phyloP scores from a whole-genome alignment of 2,329 filamentous ascomycete species.

The Aspergillus chevalieri region DNA sequence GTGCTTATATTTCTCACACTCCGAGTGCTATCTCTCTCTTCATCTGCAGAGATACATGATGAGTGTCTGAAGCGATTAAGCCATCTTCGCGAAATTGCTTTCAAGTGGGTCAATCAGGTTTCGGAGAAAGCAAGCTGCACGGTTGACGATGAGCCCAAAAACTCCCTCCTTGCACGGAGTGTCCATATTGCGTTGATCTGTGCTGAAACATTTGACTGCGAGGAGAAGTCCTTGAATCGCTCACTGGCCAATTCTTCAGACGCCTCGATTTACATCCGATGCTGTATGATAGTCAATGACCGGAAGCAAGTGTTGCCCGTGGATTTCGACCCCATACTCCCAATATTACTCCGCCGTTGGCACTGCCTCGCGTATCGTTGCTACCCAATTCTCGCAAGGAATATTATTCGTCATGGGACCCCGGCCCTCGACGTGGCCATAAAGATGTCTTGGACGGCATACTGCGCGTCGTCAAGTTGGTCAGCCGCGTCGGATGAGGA shows the following conservation, averaged over 20 bases:
- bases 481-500: neutral
- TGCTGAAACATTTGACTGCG: constrained; percentile 42
- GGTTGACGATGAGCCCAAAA: constrained; percentile 21
- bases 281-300: constrained; percentile 34
- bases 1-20: constrained; percentile 37
- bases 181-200: constrained; percentile 41
- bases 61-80: constrained; percentile 26
- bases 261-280: constrained; percentile 32
- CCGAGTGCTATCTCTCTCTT: constrained; percentile 40
- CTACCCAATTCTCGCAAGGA: constrained; percentile 3
- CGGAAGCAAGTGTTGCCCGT: constrained; percentile 6
- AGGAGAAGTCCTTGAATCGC: constrained; percentile 20
- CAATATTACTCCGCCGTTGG: constrained; percentile 19
- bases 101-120: constrained; percentile 38
- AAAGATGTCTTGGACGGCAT: constrained; percentile 12
- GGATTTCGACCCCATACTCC: constrained; percentile 6
- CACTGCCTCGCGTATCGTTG: constrained; percentile 14
- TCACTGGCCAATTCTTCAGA: constrained; percentile 21
- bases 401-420: constrained; percentile 5
- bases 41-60: constrained; percentile 11
- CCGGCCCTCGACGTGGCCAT: constrained; percentile 11
- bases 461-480: constrained; percentile 8
- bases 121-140: constrained; percentile 17
- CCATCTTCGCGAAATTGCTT: constrained; percentile 25
- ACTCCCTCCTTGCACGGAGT: constrained; percentile 26